Base-by-base conservation (phyloP, 2,329 filamentous ascomycete species). In the Epichloe baconii region DNA sequence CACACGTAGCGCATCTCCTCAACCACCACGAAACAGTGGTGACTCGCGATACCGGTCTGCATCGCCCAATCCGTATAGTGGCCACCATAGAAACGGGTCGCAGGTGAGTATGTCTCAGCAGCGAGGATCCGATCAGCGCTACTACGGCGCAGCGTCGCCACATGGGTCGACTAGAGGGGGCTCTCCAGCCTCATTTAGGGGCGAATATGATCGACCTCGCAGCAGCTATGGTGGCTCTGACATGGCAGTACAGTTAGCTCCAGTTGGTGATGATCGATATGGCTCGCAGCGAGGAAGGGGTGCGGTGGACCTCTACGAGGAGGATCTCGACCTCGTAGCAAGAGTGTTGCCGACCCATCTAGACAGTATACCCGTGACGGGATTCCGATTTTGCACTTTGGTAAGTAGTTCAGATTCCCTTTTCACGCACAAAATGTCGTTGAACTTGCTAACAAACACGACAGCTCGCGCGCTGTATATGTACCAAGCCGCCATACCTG, bases 401-500 rank as follows among this genome's bases (percentile, higher is more conserved):
- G 93, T 97, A 78, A 83, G 89, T 78, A 50, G 11, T 14, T 8
- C 6, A 23, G 14, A 19, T 35, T 40, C 23, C 47, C 61, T 64
- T 64, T 40, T 15, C 58, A 64, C 57, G 47, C 51, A 4, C 45
- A 19, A 19, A 7, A 14, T 48, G 15, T 3, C n/a, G 11, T 11
- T 15, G 1, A 4, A n/a, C 34, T 12, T 26, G 15, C 52, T 52
- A 34, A 54, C 37, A 5, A 26, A 21, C 21, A 42, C 40, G n/a
- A 47, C 60, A 97, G 93, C 93, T 50, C 86, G 91, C 42, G 91
- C 93, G 26, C 77, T 96, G 73, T 98, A 97, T 68, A 82, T 88
- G 72, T 98, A 98, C 67, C 82, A 86, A 62, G 89, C 93, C 2
- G 91, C 89, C 21, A 98, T 98, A 53, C 88, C 91, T 0, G 93